Evolutionary conservation across 306 rosid species (phyloP).

Genomic region (Castanospermum australe): DNA sequence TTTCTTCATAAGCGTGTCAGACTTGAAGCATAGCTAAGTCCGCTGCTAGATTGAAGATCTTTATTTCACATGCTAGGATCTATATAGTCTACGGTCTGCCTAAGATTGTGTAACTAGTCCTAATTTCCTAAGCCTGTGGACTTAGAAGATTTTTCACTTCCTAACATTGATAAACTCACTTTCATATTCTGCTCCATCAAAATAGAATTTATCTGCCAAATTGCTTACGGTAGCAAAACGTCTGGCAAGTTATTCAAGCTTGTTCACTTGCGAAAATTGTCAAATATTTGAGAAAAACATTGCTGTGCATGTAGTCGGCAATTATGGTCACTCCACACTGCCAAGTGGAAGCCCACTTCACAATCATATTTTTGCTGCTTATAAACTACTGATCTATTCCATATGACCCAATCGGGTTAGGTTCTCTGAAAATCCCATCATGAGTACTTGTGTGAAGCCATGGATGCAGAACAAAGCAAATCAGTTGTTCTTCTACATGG

Average conservation of each 20-base stretch:
- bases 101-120: neutral
- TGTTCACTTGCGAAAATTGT: neutral
- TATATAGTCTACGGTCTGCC: neutral
- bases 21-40: too few relatives aligned
- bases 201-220: neutral
- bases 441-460: conserved; percentile 84
- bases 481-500: conserved; percentile 86
- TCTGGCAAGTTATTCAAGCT: neutral
- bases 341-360: neutral
- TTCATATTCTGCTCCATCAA: neutral
- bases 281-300: neutral
- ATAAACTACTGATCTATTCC: conserved; percentile 4
- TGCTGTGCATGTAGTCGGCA: neutral
- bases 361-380: neutral
- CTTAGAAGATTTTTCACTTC: neutral
- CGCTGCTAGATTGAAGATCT: too few relatives aligned
- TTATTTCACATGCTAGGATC: neutral
- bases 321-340: neutral
- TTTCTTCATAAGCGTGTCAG: too few relatives aligned
- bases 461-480: conserved; percentile 36
- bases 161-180: neutral
- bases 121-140: neutral
- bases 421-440: conserved; percentile 48
- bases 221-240: neutral
- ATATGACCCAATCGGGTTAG: conserved; percentile 43